Base-by-base conservation (phyloP, 768 basidiomycete species). In the Lactarius sp. region DNA sequence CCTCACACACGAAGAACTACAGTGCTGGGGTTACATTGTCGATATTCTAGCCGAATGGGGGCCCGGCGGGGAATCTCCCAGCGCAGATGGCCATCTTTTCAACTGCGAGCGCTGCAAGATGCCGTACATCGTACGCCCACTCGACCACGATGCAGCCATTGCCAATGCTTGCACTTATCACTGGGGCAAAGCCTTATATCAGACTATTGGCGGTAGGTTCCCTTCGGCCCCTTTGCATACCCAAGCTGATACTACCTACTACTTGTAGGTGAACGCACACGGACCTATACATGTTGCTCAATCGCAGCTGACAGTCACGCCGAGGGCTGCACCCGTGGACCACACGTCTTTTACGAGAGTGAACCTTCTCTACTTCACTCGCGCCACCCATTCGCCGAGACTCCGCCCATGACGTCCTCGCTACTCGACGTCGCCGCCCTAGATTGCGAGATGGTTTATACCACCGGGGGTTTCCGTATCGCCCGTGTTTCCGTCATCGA, bases 361-460 rank as follows among this genome's bases (percentile, higher is more conserved):
- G 80, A 84, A 31, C 74, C 83, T 5, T 78, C 78, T 47, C 80
- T 81, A 14, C 79, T 96, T 6, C 94, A 96, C 73, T 72, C 80
- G 6, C 85, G 93, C 18, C 85, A 92, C 60, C 74, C 87, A 0
- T 97, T 94, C 75, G 84, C 92, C 41, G 51, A 74, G 70, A 75
- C 80, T 22, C 71, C 76, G 8, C 65, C 71, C 4, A 49, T 57
- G 44, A 54, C 71, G 70, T 12, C 77, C 56, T 73, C 76, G 2
- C 77, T 81, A 1, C 75, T 92, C 51, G 90, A 94, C 61, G 83
- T 98, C 4, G 90, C 87, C 6, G 92, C 92, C 0, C 78, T 98
- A 55, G 97, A 99, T 73, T 98, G 97, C 71, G 97, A 99, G 75
- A 94, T 98, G 91, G 80, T 98, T 9, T 94, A 95, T 76, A 90